Base-by-base conservation (phyloP, 1,139 yeast species). In the Eremothecium sinecaudum region DNA sequence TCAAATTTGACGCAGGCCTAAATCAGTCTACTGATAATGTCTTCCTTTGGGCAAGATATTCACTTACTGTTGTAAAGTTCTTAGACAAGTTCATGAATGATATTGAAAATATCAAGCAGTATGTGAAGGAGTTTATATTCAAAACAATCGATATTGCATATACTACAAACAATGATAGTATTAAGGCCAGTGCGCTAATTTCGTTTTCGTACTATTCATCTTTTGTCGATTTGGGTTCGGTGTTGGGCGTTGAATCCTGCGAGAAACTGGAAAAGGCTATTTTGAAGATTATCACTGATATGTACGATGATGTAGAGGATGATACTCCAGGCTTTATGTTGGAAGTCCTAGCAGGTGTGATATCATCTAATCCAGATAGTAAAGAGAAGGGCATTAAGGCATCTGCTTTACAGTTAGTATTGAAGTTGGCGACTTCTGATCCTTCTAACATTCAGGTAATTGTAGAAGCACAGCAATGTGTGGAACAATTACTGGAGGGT, bases 261-360 rank as follows among this genome's bases (percentile, higher is more conserved):
- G 8, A 25, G 6, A 45, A 46, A 4, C 44, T 61, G n/a, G 71
- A 70, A 42, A 48, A 51, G 13, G 44, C 46, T 3, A 47, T 70
- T n/a, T 51, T 71, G 9, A 40, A 46, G 2, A 45, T 67, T 2
- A 62, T 75, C 12, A 47, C 58, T 2, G 54, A 68, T 2, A 56
- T 86, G n/a, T 53, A 71, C 2, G 71, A 67, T 1, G 79, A 74
- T 1, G 73, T 93, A 2, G 82, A 76, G 33, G 95, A 83, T 32
- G 97, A 87, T 48, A 73, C 94, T 0, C 75, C 83, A 18, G 73
- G 90, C 0, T 67, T 80, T 31, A 59, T 86, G 32, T 67, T 83
- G n/a, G 95, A 86, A 51, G 72, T 80, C 0, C 59, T 81, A 18
- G 66, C 76, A 1, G 65, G 68, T 8, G 71, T 47, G 7, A 46